Percentiles rank a stretch among this genome's conserved stretches.
Evolutionary conservation across 371 early-diverging fungal species (phyloP).

Genomic region (Capniomyces stellatus): DNA sequence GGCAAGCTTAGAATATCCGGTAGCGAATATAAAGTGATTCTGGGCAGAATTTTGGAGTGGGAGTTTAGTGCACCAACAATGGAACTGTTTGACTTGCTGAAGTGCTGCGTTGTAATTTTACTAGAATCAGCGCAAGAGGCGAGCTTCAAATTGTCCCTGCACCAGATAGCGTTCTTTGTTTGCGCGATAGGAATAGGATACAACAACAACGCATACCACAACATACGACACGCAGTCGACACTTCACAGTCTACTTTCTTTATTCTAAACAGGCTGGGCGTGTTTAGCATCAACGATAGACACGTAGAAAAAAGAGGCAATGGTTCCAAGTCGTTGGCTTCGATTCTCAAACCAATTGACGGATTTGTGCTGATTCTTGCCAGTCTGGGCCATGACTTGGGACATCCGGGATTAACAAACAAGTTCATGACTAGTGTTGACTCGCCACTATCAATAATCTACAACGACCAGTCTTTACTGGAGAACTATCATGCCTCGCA

Average conservation of each 20-base stretch:
- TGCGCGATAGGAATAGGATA: conserved; percentile 39
- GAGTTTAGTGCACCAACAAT: neutral
- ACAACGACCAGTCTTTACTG: conserved; percentile 82
- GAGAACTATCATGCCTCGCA: conserved; percentile 86
- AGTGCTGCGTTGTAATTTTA: neutral
- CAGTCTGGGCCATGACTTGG: conserved; percentile 66
- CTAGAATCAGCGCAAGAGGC: neutral
- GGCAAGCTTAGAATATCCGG: neutral
- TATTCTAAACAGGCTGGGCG: conserved; percentile 40
- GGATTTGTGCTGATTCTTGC: conserved; percentile 54
- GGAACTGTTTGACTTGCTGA: neutral
- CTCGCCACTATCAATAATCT: conserved; percentile 70
- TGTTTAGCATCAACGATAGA: conserved; percentile 22
- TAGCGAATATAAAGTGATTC: neutral
- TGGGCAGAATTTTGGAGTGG: neutral
- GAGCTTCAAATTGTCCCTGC: conserved; percentile 1
- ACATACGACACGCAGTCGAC: conserved; percentile 70
- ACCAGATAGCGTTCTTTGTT: conserved; percentile 30
- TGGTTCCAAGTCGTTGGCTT: too few species aligned
- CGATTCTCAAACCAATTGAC: conserved; percentile 41
- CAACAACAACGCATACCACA: conserved; percentile 65
- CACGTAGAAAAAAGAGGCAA: too few species aligned
- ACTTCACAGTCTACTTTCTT: conserved; percentile 62
- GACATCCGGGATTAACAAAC: conserved; percentile 76
- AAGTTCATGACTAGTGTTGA: conserved; percentile 52